Conservation (phyloP, 2,329 filamentous ascomycete genomes). For the Alternaria consortialis region DNA sequence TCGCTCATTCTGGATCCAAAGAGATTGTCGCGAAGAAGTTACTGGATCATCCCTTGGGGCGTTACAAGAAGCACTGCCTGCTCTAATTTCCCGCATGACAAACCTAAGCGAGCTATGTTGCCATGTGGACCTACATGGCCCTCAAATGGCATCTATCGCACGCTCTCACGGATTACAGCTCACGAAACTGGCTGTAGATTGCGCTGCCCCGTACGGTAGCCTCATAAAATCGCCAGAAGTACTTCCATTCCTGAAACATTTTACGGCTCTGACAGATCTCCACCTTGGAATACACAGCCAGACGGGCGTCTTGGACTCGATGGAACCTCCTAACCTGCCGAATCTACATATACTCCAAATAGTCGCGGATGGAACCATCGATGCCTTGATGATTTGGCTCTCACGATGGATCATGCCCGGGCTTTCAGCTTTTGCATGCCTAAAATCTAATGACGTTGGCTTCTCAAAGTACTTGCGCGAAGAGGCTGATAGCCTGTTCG, state of each 20-base stretch:
- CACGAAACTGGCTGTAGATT: neutral
- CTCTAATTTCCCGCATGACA: neutral
- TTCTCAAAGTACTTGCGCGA: neutral
- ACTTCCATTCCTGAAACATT: neutral
- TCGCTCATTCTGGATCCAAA: conserved; percentile 2
- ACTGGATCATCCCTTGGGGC: neutral
- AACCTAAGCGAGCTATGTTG: neutral
- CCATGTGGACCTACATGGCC: neutral
- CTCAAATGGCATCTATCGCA: neutral
- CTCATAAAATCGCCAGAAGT: neutral
- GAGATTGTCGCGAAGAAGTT: neutral
- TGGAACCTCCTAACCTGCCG: neutral
- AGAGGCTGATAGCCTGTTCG: neutral
- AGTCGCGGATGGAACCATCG: neutral
- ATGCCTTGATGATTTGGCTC: neutral
- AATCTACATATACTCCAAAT: neutral
- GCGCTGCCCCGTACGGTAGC: neutral
- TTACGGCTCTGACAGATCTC: conserved; percentile 1
- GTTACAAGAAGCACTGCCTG: neutral
- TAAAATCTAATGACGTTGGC: neutral
- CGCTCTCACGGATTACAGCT: neutral
- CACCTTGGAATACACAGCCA: neutral
- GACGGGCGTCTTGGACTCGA: neutral
- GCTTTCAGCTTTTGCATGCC: neutral
- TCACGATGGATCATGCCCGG: neutral